A percentile compares a stretch with the other conserved stretches of the same genome.
Conservation (phyloP, 2,329 filamentous ascomycete species). For the Phyllosticta citribraziliensis region DNA sequence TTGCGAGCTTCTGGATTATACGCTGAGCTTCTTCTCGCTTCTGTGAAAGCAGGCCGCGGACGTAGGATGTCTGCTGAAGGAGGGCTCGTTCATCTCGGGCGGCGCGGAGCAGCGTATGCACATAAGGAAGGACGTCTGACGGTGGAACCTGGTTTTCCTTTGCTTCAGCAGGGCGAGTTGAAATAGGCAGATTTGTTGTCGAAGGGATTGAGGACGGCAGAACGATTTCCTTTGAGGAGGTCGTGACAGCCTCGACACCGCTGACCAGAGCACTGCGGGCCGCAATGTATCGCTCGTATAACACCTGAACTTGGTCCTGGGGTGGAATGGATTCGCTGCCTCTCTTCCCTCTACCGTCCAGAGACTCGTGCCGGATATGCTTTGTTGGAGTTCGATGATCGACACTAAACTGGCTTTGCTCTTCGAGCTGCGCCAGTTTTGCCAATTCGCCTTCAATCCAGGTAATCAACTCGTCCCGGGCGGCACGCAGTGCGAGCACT, state of each 20-base stretch:
- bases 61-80: slow-evolving; percentile 25
- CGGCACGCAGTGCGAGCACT: slow-evolving; percentile 32
- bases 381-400: not conserved
- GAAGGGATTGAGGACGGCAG: not conserved
- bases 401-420: slow-evolving; percentile 16
- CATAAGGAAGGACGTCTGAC: slow-evolving; percentile 21
- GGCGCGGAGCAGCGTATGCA: slow-evolving; percentile 19
- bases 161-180: not conserved
- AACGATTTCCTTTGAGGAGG: not conserved
- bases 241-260: slow-evolving; percentile 3
- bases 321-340: slow-evolving; percentile 11
- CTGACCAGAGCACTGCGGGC: slow-evolving; percentile 18
- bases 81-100: slow-evolving; percentile 22
- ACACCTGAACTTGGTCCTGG: slow-evolving; percentile 18
- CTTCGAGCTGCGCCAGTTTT: slow-evolving; percentile 27
- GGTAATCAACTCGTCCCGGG: slow-evolving; percentile 39
- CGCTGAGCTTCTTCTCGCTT: slow-evolving; percentile 22
- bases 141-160: not conserved
- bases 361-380: not conserved
- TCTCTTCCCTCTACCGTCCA: not conserved
- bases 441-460: slow-evolving; percentile 43
- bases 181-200: not conserved
- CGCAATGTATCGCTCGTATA: slow-evolving; percentile 23
- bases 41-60: slow-evolving; percentile 22
- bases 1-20: slow-evolving; percentile 24